Evolutionary conservation across 306 rosid genomes (phyloP), one percentile per base, ranked within the genome.

Genomic region (Malus sieversii): DNA sequence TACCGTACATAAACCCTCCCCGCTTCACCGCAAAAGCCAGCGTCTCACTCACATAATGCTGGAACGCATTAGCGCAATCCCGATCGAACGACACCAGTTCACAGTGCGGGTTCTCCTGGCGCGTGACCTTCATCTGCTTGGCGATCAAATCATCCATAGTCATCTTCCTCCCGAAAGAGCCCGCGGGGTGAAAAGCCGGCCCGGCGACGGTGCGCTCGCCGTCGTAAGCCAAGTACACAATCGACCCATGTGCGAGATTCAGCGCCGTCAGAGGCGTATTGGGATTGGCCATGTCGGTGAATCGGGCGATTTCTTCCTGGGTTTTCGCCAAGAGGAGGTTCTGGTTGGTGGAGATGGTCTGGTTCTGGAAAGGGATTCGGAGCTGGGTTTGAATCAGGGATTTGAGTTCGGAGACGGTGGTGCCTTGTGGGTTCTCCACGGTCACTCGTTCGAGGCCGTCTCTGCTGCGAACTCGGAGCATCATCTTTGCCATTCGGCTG

Each of bases 111-210:
- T 78, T 88, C 78, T 96, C 99, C 32, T 96, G 99, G 64, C 96
- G 96, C 13, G 89, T 64, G 64, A 96, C 90, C 33, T 93, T 89
- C 96, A 89, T 89, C 87, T 96, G 99, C 75, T 86, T 92, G 3
- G 99, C 99, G 77, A 96, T 90, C 27, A 96, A 92, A 74, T 96
- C 99, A 53, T 92, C 99, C 99, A 96, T 92, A 8, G 99, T 96
- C 99, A 96, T 96, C 87, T 92, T 96, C 5, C 96, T 91, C 51
- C 99, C 99, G 71, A 96, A 96, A 7, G 98, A 92, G 8, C 99
- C 99, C 16, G 98, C 90, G 0, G 97, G 93, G 72, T 68, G 75
- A 81, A 92, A 71, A 8, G 83, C 60, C 14, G 96, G 99, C 0
- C 99, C 93, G 3, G 88, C 64, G 42, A 96, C 92, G 38, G 79